These are phyloP conservation scores for Torulaspora globosa DNA, from an alignment of 1,139 yeast species.

Conservation along the genomic window DNA sequence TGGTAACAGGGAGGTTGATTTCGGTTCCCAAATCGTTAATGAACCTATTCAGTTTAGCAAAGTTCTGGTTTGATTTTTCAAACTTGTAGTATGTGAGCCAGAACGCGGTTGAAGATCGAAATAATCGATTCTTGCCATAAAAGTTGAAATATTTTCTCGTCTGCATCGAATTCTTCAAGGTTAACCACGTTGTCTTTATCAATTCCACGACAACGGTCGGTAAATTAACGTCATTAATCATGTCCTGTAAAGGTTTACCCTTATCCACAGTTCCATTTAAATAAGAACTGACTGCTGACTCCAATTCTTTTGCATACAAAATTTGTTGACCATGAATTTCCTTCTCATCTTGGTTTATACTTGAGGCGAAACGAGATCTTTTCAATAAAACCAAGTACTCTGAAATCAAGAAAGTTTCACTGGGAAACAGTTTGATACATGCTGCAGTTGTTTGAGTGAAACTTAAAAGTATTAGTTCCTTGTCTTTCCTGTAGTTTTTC, in stretches of 20 bases:
- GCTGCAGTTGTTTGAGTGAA: slow-evolving; percentile 17
- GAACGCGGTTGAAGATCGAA: slow-evolving; percentile 45
- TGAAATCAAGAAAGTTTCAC: slow-evolving; percentile 17
- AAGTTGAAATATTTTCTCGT: slow-evolving; percentile 45
- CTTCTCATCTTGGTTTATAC: slow-evolving; percentile 22
- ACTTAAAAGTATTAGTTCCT: slow-evolving; percentile 15
- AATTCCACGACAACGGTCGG: slow-evolving; percentile 40
- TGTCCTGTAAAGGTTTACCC: slow-evolving; percentile 24
- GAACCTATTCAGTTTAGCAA: slow-evolving; percentile 43
- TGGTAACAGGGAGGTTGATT: slow-evolving; percentile 47
- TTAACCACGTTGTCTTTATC: slow-evolving; percentile 40
- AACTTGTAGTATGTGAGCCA: slow-evolving; percentile 57
- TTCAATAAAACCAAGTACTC: slow-evolving; percentile 25
- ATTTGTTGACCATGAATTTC: slow-evolving; percentile 26
- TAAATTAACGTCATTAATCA: slow-evolving; percentile 37
- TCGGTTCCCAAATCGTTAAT: slow-evolving; percentile 43
- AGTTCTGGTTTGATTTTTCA: slow-evolving; percentile 45
- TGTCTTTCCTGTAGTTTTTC: slow-evolving; percentile 12
- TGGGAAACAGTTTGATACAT: slow-evolving; percentile 21
- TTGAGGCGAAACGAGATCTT: slow-evolving; percentile 24
- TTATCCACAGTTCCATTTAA: slow-evolving; percentile 19
- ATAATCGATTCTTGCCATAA: slow-evolving; percentile 40
- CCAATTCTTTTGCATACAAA: slow-evolving; percentile 27
- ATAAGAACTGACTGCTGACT: slow-evolving; percentile 26
- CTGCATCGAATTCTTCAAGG: slow-evolving; percentile 35